Base-by-base conservation (phyloP, 768 basidiomycete genomes). In the Naganishia vaughanmartiniae region DNA sequence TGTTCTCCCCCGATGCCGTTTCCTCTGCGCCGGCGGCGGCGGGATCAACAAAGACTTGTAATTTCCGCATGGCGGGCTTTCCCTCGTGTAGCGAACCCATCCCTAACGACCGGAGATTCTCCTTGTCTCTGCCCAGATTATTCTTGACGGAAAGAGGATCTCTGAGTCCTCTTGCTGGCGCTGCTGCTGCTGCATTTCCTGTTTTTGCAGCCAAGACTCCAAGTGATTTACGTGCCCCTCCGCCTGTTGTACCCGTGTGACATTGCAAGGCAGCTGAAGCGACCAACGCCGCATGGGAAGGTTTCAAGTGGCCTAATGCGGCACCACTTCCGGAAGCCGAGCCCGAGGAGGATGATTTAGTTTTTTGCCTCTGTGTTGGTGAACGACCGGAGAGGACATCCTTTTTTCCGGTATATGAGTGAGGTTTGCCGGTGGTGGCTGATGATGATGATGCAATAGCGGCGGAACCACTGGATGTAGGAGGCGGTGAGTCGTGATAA, bases 401-500 rank as follows among this genome's bases (percentile, higher is more conserved):
- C 60, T 63, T 63, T n/a, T 63, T 63, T 21, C 55, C 33, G 33
- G 7, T 42, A 48, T 66, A 51, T 21, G 26, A 17, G 4, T 14
- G 28, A 15, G 55, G 19, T 56, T 56, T 56, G 55, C 5, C 21
- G 55, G 30, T 14, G 6, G 55, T 30, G 28, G 55, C 10, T n/a
- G 54, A 28, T 55, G 54, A 36, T 14, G 19, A 7, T 55, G 54
- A 26, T 55, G 54, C 54, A 15, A 36, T 12, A 11, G 42, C 10
- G 7, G 42, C 19, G n/a, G 54, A 28, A 11, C 26, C 26, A 46
- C 46, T 34, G 1, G 36, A 36, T 12, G 36, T 6, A 5, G 5
- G 36, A 12, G 33, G 30, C 33, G 80, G 78, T 0, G 79, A 77
- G 69, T 81, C 80, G 33, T 78, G 70, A 73, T 79, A 79, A 54